phyloP scores from a whole-genome alignment of 208 protist genomes.

The Trichomonas gallinae region DNA sequence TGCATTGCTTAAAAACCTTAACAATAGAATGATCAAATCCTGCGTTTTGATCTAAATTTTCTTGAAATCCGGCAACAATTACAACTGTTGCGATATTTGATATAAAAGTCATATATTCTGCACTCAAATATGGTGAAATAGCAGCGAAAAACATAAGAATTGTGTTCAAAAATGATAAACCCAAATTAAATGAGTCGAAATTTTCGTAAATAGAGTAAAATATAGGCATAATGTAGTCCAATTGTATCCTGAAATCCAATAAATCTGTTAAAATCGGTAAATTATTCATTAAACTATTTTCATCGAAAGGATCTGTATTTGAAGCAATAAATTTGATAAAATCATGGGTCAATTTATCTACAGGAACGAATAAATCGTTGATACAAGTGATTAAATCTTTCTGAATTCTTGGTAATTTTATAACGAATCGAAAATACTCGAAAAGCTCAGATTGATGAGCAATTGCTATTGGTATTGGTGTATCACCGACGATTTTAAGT shows the following conservation, averaged over 20 bases:
- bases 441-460: neutral
- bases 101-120: neutral
- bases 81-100: neutral
- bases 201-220: neutral
- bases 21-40: neutral
- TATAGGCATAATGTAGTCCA: neutral
- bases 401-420: neutral
- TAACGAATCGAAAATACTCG: neutral
- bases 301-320: neutral
- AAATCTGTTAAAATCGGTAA: neutral
- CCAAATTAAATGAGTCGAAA: neutral
- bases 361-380: neutral
- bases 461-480: neutral
- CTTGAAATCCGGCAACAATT: neutral
- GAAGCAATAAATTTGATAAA: neutral
- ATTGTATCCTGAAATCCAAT: neutral
- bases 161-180: neutral
- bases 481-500: neutral
- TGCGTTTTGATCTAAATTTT: neutral
- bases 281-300: neutral
- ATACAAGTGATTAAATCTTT: neutral
- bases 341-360: neutral
- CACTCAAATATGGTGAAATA: neutral
- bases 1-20: neutral
- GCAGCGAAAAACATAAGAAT: neutral